Evolutionary conservation across 2,329 filamentous ascomycete species (phyloP).

Genomic region (Waltergamsia citrina): DNA sequence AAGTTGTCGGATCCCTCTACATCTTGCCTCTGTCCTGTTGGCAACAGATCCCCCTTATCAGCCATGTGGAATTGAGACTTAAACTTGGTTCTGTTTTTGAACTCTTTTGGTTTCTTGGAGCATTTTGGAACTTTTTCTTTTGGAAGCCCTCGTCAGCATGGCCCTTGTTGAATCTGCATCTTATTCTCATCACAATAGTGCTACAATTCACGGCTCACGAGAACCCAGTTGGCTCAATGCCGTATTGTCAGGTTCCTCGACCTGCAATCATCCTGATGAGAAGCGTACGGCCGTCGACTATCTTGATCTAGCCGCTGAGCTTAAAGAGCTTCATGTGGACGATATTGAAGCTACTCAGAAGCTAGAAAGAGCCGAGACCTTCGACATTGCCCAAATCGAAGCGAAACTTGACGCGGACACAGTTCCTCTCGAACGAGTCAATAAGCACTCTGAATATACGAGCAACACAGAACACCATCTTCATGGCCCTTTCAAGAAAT

Average conservation of each 20-base stretch:
- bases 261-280: background rate
- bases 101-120: constrained; percentile 35
- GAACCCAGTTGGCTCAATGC: constrained; percentile 26
- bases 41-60: too few species aligned
- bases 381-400: background rate
- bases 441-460: too few species aligned
- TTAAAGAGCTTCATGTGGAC: constrained; percentile 14
- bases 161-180: constrained; percentile 19
- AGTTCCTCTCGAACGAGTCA: too few species aligned
- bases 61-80: background rate
- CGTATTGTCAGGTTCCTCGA: constrained; percentile 7
- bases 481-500: constrained; percentile 54
- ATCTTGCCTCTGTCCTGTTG: too few species aligned
- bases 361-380: constrained; percentile 25
- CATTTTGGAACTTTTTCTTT: constrained; percentile 15
- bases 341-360: constrained; percentile 22
- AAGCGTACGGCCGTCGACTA: constrained; percentile 17
- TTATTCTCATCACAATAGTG: constrained; percentile 19
- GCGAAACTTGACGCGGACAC: too few species aligned
- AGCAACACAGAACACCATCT: too few species aligned
- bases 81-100: constrained; percentile 17
- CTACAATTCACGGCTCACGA: constrained; percentile 25
- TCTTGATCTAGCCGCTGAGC: constrained; percentile 17
- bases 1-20: too few species aligned
- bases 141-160: constrained; percentile 17